Percentiles rank a stretch among this genome's conserved stretches.
These are phyloP conservation scores for Lyophyllum shimeji DNA, from an alignment of 768 basidiomycete species.

Conservation along the genomic window DNA sequence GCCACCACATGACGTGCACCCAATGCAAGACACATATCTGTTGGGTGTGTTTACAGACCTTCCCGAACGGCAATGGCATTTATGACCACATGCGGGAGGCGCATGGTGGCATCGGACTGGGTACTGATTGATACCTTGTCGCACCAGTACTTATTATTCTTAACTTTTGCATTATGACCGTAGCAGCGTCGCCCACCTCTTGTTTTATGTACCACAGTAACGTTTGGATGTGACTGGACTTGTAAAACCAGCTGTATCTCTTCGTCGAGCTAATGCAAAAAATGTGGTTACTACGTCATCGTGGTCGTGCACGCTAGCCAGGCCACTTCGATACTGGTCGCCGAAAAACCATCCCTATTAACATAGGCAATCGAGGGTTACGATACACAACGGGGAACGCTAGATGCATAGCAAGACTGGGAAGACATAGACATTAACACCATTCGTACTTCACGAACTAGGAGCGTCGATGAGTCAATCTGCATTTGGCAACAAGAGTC, in stretches of 20 bases:
- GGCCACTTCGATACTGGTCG: too few species aligned
- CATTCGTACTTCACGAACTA: conserved; percentile 40
- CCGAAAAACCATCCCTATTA: too few species aligned
- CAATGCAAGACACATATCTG: conserved; percentile 77
- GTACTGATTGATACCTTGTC: neutral
- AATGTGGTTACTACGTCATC: too few species aligned
- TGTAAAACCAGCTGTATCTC: neutral
- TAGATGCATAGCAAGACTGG: neutral
- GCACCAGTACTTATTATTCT: neutral
- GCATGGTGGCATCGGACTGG: conserved; percentile 66
- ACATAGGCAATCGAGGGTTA: neutral
- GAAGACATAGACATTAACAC: neutral
- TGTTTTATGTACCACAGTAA: neutral
- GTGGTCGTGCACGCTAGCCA: too few species aligned
- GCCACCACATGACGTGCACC: conserved; percentile 82
- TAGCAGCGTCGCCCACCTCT: too few species aligned
- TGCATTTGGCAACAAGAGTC: neutral
- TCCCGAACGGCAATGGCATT: conserved; percentile 66
- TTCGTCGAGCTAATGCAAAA: neutral
- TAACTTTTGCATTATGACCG: too few species aligned
- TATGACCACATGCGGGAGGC: conserved; percentile 72
- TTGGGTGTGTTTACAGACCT: conserved; percentile 77
- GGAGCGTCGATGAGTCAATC: neutral
- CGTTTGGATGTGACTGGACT: neutral
- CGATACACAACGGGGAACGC: neutral